Base-by-base conservation (phyloP, 2,329 filamentous ascomycete genomes). In the Diaporthe velutina region DNA sequence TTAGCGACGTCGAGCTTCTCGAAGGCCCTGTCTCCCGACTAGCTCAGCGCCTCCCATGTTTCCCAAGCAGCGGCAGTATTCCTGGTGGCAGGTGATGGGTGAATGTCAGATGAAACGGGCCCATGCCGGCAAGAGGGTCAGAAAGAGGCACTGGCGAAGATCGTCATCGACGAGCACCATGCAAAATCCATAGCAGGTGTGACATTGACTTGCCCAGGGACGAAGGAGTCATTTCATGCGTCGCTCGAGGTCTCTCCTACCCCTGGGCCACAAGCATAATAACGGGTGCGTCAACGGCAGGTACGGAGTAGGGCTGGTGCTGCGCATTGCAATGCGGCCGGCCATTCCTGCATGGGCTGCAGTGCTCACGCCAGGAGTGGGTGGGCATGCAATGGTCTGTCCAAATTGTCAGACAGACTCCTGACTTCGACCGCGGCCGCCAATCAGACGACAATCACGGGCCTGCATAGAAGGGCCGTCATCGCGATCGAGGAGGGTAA, bases 81-180 rank as follows among this genome's bases (percentile, higher is more conserved):
- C 22, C 25, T 61, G 70, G 38, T 72, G 45, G 70, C 48, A 72
- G 57, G 57, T 42, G 70, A 61, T 12, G 45, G 55, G 10, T 61
- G 45, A 40, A 61, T 40, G 42, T 12, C 45, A 61, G 58, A 64
- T 72, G 70, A 68, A 68, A 68, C 64, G 48, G 48, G 64, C 64
- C 45, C 45, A 54, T 54, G 64, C 64, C 45, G 45, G 40, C 30
- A 25, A 52, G 45, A 52, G 64, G 64, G 33, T 33, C 64, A 25
- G 4, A 54, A 40, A 64, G 58, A 64, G 50, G 52, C 48, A 60
- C 55, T 72, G 70, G 57, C 70, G 70, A 64, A 54, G 70, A 72
- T 72, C 70, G 57, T 72, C 57, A 60, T 42, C 10, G 58, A 52
- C 38, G 57, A 50, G 57, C 22, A n/a, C 48, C 33, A 33, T 60